Evolutionary conservation across 2,329 filamentous ascomycete genomes (phyloP).

Genomic region (Talaromyces pinophilus): DNA sequence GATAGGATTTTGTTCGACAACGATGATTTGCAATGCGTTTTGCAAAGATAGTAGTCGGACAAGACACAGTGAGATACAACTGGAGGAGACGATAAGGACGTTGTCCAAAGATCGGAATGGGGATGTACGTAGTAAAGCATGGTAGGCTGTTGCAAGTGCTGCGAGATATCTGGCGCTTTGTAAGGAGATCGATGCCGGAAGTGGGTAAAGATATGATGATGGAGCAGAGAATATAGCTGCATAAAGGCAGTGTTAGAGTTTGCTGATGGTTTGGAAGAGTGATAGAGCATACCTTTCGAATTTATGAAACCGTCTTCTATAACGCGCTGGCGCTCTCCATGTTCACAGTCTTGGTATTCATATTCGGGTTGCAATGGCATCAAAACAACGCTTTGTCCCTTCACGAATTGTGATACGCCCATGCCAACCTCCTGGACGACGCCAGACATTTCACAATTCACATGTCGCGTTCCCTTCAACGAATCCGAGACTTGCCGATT

Average conservation of each 20-base stretch:
- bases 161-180: constrained; percentile 2
- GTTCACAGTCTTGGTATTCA: neutral
- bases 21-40: constrained; percentile 10
- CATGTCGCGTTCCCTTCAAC: neutral
- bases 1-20: neutral
- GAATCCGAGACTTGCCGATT: neutral
- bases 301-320: neutral
- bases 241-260: neutral
- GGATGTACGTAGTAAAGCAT: neutral
- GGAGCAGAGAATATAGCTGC: neutral
- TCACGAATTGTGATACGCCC: neutral
- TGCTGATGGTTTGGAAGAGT: neutral
- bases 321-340: neutral
- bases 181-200: neutral
- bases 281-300: neutral
- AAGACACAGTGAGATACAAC: neutral
- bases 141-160: constrained; percentile 9
- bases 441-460: neutral
- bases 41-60: neutral
- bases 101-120: constrained; percentile 1
- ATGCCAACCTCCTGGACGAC: constrained; percentile 2
- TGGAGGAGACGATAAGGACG: neutral
- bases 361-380: neutral
- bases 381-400: neutral
- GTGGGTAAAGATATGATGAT: neutral